Conservation (phyloP, 2,329 filamentous ascomycete species). For the Aspergillus texensis region DNA sequence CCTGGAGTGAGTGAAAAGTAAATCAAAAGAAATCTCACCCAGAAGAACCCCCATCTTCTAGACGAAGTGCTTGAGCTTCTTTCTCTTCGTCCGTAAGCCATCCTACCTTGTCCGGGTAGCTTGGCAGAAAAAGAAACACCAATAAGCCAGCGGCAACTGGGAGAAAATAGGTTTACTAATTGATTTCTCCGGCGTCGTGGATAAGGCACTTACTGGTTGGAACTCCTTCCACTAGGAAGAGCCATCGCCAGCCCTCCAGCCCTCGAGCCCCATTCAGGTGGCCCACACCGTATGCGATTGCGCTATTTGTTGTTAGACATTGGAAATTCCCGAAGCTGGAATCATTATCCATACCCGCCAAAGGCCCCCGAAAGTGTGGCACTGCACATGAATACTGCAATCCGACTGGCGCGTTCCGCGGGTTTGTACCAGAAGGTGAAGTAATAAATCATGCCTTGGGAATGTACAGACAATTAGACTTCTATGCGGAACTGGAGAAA, state of each 20-base stretch:
- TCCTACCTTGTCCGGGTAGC: constrained; percentile 23
- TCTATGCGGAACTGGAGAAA: too few relatives aligned
- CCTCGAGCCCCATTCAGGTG: constrained; percentile 1
- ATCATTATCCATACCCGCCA: neutral
- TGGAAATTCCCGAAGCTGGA: neutral
- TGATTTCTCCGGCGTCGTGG: accelerated
- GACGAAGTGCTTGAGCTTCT: constrained; percentile 8
- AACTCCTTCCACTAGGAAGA: constrained; percentile 12
- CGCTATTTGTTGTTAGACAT: neutral
- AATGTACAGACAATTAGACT: accelerated
- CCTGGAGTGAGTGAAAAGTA: too few relatives aligned
- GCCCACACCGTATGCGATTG: constrained; percentile 13
- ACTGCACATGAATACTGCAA: constrained; percentile 16
- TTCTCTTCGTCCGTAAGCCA: constrained; percentile 18
- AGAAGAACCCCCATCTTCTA: neutral
- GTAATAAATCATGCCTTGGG: constrained; percentile 33
- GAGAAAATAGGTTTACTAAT: neutral
- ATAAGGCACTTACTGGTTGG: neutral
- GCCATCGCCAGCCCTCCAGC: constrained; percentile 5
- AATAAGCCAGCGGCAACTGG: neutral
- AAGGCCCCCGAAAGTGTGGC: constrained; percentile 2
- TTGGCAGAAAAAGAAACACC: constrained; percentile 22
- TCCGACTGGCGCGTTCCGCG: constrained; percentile 33
- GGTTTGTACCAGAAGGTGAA: constrained; percentile 42
- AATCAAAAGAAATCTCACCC: too few relatives aligned